A percentile compares a stretch with the other conserved stretches of the same genome.
Conservation (phyloP, 768 basidiomycete species). For the Neoboletus brunneissimus region DNA sequence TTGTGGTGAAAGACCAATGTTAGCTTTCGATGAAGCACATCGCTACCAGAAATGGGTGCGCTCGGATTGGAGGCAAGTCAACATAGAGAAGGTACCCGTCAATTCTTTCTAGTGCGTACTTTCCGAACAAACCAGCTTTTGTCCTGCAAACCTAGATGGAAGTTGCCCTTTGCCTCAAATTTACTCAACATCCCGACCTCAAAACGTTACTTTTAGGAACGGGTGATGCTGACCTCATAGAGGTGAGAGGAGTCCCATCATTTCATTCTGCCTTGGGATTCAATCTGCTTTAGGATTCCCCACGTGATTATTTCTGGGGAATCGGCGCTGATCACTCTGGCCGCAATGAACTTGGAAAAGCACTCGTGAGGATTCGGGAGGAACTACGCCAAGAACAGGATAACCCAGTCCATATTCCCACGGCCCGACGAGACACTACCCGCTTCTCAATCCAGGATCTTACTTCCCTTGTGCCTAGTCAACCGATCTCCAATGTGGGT, state of each 20-base stretch:
- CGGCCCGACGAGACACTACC: slow-evolving; percentile 25
- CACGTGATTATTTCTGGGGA: slow-evolving; percentile 80
- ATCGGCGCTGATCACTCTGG: slow-evolving; percentile 62
- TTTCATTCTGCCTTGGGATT: background rate
- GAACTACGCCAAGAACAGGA: slow-evolving; percentile 43
- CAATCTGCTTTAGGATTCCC: slow-evolving; percentile 51
- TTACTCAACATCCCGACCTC: slow-evolving; percentile 64
- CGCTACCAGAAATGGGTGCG: slow-evolving; percentile 60
- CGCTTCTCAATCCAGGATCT: slow-evolving; percentile 35
- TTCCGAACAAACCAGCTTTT: background rate
- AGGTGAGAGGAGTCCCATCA: slow-evolving; percentile 42
- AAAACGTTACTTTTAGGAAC: slow-evolving; percentile 59
- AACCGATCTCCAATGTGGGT: background rate
- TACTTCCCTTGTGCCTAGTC: slow-evolving; percentile 19
- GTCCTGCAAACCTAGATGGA: slow-evolving; percentile 55
- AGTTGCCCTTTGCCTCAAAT: slow-evolving; percentile 60
- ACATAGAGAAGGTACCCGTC: slow-evolving; percentile 53
- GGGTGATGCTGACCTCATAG: slow-evolving; percentile 63
- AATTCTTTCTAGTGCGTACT: background rate
- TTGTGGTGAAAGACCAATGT: slow-evolving; percentile 58
- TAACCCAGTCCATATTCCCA: slow-evolving; percentile 27
- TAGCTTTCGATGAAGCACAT: slow-evolving; percentile 66
- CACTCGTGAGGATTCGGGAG: slow-evolving; percentile 58
- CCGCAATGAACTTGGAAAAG: slow-evolving; percentile 72
- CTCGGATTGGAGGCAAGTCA: slow-evolving; percentile 66